Evolutionary conservation across 2,329 filamentous ascomycete species (phyloP), one percentile per base, ranked within the genome.

Genomic region (Oidium heveae): DNA sequence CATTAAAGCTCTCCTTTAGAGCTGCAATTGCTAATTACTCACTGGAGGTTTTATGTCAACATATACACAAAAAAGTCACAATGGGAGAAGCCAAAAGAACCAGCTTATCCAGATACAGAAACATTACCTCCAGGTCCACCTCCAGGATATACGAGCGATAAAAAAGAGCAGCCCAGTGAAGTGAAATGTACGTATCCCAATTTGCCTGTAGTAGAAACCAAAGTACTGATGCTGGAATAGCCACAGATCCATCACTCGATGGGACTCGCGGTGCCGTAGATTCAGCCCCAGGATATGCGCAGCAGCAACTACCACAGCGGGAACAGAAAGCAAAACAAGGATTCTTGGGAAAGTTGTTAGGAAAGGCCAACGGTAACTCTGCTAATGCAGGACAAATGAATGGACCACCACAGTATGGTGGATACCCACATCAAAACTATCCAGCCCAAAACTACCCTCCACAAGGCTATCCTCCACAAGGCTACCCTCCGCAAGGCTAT

Each of bases 21-120:
- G 24, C 7, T 28, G 24, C 22, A 46, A 22, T 12, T n/a, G 12
- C 43, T 55, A 52, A 55, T 60, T 57, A 65, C 54, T 53, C 9
- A 41, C 15, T 18, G 8, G 58, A 86, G 82, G 82, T 94, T 91
- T 75, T 95, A 84, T 70, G 84, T 94, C 57, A 91, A 95, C 70
- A 77, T 84, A 57, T 77, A 80, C 67, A 94, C 87, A 59, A 91
- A 91, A 63, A 75, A 83, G 65, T 94, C 88, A 5, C 84, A 89
- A 74, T 95, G 88, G 88, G 84, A 94, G 4, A 82, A 78, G 61
- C 87, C 87, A 18, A 85, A 79, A 39, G 74, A 74, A 54, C 80
- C 84, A 46, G 78, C 79, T 54, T 75, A 76, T 59, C 72, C 75
- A 16, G 77, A 77, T 52, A 75, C 76, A 51, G 72, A 75, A 55